Conservation (phyloP, 352 stramenopile species). For the Plasmopara halstedii region DNA sequence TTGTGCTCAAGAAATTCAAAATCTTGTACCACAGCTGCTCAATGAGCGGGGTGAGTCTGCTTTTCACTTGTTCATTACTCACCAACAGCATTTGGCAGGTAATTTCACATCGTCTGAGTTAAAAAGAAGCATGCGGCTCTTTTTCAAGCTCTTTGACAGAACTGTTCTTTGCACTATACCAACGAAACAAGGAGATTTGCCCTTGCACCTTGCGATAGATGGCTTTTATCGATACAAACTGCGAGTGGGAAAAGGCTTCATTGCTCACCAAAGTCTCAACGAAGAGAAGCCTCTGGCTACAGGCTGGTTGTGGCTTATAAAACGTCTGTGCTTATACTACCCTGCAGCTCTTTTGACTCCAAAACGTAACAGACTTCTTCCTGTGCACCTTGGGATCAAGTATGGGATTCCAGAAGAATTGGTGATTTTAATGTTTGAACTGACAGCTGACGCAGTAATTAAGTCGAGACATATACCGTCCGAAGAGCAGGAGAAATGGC, state of each 20-base stretch:
- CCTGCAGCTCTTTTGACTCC: constrained; percentile 11
- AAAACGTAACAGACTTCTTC: constrained; percentile 24
- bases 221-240: constrained; percentile 25
- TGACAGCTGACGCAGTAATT: background rate
- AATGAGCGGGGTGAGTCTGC: constrained; percentile 32
- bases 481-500: background rate
- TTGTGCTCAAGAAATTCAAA: constrained; percentile 1
- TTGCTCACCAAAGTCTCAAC: background rate
- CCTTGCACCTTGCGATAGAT: constrained; percentile 46
- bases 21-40: constrained; percentile 6
- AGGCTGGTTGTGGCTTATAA: constrained; percentile 27
- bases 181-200: constrained; percentile 37
- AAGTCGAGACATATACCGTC: background rate
- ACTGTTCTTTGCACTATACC: constrained; percentile 19
- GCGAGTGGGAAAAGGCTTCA: background rate
- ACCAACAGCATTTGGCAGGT: constrained; percentile 6
- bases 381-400: constrained; percentile 40
- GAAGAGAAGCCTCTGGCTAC: background rate
- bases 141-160: constrained; percentile 29
- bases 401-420: constrained; percentile 22
- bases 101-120: constrained; percentile 18
- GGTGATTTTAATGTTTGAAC: constrained; percentile 11
- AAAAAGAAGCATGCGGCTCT: constrained; percentile 30
- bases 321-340: constrained; percentile 14
- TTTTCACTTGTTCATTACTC: constrained; percentile 36